These are phyloP conservation scores for Leccinum arenicola DNA, from an alignment of 768 basidiomycete species.

Conservation along the genomic window DNA sequence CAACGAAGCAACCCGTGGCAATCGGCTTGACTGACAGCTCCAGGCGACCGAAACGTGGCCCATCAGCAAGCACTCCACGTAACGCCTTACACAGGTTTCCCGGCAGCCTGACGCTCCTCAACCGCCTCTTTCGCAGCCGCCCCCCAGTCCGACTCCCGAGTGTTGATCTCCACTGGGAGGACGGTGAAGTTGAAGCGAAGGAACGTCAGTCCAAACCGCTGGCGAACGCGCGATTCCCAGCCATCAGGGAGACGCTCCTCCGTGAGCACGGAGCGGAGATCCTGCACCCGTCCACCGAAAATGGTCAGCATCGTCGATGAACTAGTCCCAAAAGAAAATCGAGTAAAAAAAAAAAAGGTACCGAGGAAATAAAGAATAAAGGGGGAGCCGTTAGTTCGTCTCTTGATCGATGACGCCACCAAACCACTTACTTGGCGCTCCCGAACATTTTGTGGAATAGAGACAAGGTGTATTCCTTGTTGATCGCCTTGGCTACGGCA, in stretches of 20 bases:
- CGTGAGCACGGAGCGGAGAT: slow-evolving; percentile 50
- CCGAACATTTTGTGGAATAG: slow-evolving; percentile 62
- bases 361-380: neutral
- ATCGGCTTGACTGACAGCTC: neutral
- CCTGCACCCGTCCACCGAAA: slow-evolving; percentile 62
- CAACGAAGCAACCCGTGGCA: neutral
- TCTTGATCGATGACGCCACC: no score
- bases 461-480: slow-evolving; percentile 55
- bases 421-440: slow-evolving; percentile 56
- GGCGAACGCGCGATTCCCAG: slow-evolving; percentile 63
- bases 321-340: slow-evolving; percentile 32
- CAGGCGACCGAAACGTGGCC: neutral
- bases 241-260: slow-evolving; percentile 71
- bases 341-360: neutral
- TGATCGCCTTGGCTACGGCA: slow-evolving; percentile 49
- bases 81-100: neutral
- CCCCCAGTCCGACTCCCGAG: slow-evolving; percentile 22
- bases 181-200: slow-evolving; percentile 45
- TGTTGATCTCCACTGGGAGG: slow-evolving; percentile 24
- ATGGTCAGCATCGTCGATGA: slow-evolving; percentile 65
- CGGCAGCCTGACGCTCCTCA: neutral
- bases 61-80: neutral
- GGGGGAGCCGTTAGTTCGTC: neutral
- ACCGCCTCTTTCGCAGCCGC: neutral
- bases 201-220: slow-evolving; percentile 60